A percentile compares a stretch with the other conserved stretches of the same genome.
Conservation (phyloP, 1,139 yeast species). For the Fermentozyma sake region DNA sequence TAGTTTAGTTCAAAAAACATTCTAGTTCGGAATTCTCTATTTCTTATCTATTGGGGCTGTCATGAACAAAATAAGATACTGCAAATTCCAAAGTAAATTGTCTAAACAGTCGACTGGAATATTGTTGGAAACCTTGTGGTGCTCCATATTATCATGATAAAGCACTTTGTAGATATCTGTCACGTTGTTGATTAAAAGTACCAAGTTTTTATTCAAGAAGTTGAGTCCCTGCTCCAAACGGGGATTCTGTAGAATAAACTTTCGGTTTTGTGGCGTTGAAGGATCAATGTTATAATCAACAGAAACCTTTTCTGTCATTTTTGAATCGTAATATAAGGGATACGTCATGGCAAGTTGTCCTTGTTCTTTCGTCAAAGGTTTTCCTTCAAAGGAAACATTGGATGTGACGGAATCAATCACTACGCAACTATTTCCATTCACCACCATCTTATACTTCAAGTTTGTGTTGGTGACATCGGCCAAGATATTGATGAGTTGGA, state of each 20-base stretch:
- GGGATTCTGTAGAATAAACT: constrained; percentile 17
- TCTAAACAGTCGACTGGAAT: constrained; percentile 40
- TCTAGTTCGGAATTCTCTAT: too few relatives aligned
- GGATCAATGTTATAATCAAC: constrained; percentile 7
- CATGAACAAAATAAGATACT: constrained; percentile 32
- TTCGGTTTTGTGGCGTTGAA: too few relatives aligned
- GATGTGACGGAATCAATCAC: constrained; percentile 22
- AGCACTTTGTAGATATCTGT: constrained; percentile 16
- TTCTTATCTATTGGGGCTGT: too few relatives aligned
- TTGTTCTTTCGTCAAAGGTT: not conserved
- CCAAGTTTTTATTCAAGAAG: constrained; percentile 30
- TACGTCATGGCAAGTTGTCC: constrained; percentile 8
- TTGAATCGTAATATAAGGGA: constrained; percentile 27
- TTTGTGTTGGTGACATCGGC: constrained; percentile 23
- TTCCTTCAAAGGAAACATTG: too few relatives aligned
- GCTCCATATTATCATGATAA: constrained; percentile 10
- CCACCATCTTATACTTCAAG: constrained; percentile 26
- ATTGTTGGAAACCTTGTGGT: constrained; percentile 11
- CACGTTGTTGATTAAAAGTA: constrained; percentile 21
- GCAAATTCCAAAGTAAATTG: constrained; percentile 41
- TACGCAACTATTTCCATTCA: constrained; percentile 19
- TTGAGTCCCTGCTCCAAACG: constrained; percentile 32
- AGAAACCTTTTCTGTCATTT: constrained; percentile 17
- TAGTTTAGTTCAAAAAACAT: too few relatives aligned
- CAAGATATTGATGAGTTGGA: constrained; percentile 21